These are phyloP conservation scores for Erodium chrysanthum DNA, from an alignment of 441 rosid species.

Conservation along the genomic window DNA sequence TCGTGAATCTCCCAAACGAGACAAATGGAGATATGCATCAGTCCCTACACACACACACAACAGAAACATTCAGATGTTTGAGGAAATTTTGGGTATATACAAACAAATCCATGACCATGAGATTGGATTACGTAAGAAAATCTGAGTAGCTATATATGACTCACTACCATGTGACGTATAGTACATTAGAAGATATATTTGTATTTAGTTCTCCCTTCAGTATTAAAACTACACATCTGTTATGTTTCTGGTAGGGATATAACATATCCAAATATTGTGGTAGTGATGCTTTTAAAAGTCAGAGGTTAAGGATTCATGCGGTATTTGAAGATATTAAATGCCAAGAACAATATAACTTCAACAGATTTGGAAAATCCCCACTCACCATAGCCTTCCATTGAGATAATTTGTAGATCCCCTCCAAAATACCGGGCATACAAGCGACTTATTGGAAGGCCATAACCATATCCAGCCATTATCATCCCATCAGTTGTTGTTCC, in stretches of 20 bases:
- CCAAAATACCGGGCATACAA: constrained; percentile 88
- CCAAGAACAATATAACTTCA: background rate
- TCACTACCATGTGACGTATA: too few relatives aligned
- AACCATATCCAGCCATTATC: constrained; percentile 96
- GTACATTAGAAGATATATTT: too few relatives aligned
- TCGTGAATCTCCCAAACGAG: constrained; percentile 73
- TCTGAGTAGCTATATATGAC: too few relatives aligned
- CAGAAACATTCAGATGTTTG: background rate
- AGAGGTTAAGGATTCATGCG: background rate
- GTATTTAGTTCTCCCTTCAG: too few relatives aligned
- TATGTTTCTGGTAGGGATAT: too few relatives aligned
- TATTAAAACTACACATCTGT: too few relatives aligned
- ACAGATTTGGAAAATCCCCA: constrained; percentile 2
- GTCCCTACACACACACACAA: constrained; percentile 41
- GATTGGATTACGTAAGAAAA: too few relatives aligned
- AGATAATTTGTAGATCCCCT: constrained; percentile 86
- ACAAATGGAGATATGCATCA: constrained; percentile 81
- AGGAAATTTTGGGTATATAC: too few relatives aligned
- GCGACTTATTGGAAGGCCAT: constrained; percentile 85
- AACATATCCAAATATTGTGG: too few relatives aligned
- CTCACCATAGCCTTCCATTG: constrained; percentile 99
- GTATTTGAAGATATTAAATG: constrained; percentile 7
- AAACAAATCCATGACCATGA: too few relatives aligned
- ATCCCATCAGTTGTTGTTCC: constrained; percentile 46
- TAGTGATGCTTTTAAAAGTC: too few relatives aligned